Percentiles rank a stretch among this genome's conserved stretches.
Evolutionary conservation across 441 rosid genomes (phyloP).

Genomic region (Euphorbia corollata): DNA sequence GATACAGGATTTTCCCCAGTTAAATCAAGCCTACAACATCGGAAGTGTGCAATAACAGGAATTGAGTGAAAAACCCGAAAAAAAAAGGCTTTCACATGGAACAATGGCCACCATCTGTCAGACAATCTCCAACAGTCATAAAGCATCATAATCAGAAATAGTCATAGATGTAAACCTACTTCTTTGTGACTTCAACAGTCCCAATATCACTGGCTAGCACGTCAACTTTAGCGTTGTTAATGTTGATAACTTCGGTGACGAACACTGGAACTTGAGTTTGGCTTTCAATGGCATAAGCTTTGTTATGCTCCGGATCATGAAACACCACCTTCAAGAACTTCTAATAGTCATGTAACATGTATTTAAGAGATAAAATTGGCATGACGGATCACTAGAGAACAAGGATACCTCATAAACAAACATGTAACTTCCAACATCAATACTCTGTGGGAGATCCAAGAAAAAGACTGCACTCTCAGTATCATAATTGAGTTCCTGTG

Average conservation of each 20-base stretch:
- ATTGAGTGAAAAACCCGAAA: constrained; percentile 1
- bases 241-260: constrained; percentile 50
- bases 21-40: constrained; percentile 55
- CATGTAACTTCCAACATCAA: constrained; percentile 74
- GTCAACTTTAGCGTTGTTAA: constrained; percentile 62
- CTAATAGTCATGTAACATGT: constrained; percentile 10
- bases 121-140: constrained; percentile 2
- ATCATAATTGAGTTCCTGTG: constrained; percentile 75
- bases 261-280: constrained; percentile 51
- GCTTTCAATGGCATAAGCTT: constrained; percentile 51
- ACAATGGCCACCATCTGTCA: background rate
- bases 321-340: constrained; percentile 39
- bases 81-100: background rate
- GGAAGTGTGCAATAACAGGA: constrained; percentile 14
- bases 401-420: constrained; percentile 75
- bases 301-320: constrained; percentile 52
- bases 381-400: constrained; percentile 11
- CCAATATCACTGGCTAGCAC: constrained; percentile 84
- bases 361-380: constrained; percentile 13
- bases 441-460: constrained; percentile 47
- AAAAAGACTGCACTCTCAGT: constrained; percentile 32
- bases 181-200: constrained; percentile 59
- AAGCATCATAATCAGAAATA: background rate
- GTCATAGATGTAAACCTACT: constrained; percentile 33
- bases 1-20: constrained; percentile 49